Base-by-base conservation (phyloP, 2,329 filamentous ascomycete species). In the Helotiales sp. region DNA sequence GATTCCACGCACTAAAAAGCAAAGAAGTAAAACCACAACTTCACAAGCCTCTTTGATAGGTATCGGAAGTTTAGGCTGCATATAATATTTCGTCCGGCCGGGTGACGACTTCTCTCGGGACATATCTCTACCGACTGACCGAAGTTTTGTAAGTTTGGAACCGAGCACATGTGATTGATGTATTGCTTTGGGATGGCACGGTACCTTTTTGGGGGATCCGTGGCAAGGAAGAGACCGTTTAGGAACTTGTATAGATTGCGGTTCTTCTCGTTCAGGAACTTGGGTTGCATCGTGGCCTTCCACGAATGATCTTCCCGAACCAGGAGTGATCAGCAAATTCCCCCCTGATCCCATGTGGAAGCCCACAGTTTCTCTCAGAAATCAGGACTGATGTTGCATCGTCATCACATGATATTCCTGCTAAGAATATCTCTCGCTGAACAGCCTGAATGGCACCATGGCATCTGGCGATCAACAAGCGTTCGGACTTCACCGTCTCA, bases 41-140 rank as follows among this genome's bases (percentile, higher is more conserved):
- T 26, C 28, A 47, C 26, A 47, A 54, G 32, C n/a, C 28, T 61
- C 32, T 26, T 30, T 61, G 43, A 54, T 49, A 47, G 40, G 55
- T 30, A 24, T 28, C 32, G 24, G 37, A 40, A 32, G 58, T 61
- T 69, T 55, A 49, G 62, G 59, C 59, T 60, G 15, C 30, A 34
- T 49, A 45, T 40, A 61, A 52, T 32, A 32, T 45, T 63, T 57
- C 20, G 61, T 58, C 61, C 66, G 43, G 59, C 61, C 60, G 50
- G 64, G 58, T 67, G 67, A 70, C 70, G 64, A 71, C 62, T 58
- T 69, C 64, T 66, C 61, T 67, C 63, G 60, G 54, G 24, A 49
- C 43, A 24, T 43, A 58, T 45, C 55, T 45, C 28, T 45, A 59
- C 45, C 55, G 45, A 47, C 28, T 32, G 34, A 43, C 43, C 45